Evolutionary conservation across 106 monocot genomes (phyloP), one percentile per base, ranked within the genome.

Genomic region (Allium sativum): DNA sequence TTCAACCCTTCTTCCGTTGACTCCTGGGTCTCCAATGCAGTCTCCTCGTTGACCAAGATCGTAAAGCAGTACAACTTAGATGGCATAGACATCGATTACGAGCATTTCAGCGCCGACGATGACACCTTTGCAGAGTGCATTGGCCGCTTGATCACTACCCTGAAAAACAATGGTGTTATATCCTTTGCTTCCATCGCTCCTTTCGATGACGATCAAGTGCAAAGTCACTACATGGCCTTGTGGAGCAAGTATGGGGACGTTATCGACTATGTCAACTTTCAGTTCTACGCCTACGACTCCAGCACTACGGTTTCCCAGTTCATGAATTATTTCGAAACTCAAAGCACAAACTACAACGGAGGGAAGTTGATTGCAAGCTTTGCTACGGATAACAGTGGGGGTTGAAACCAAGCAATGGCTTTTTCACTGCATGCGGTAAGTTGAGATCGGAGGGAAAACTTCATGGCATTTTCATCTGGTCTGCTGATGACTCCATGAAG

Each of bases 1-100:
- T 86, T 86, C 75, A 48, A 61, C 18, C 72, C 78, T 21, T 21
- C 61, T 46, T 75, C 81, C 0, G n/a, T 78, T 11, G 71, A 72
- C 31, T 65, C 74, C 7, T 81, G 80, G 84, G 84, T 85, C 42
- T 45, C 40, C 45, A 85, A 85, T n/a, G 84, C 77, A 7, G 76
- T 81, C 50, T 42, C 52, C 1, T 80, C 80, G 6, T 59, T 85
- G 1, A 77, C 77, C 0, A 31, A 44, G 6, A 80, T 85, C 55
- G 77, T 85, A 18, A 42, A 68, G n/a, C 40, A 68, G 40, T 84
- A 80, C 69, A 19, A 68, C 40, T 56, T 84, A 18, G 83, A 84
- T n/a, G 83, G 83, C 51, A 62, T 84, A 18, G 79, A 84, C 58
- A 45, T 84, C 52, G 79, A 84, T 67, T 84, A 84, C 50, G 79